Percentiles rank a stretch among this genome's conserved stretches.
phyloP scores from a whole-genome alignment of 116 monocot species.

The Cymodocea nodosa region DNA sequence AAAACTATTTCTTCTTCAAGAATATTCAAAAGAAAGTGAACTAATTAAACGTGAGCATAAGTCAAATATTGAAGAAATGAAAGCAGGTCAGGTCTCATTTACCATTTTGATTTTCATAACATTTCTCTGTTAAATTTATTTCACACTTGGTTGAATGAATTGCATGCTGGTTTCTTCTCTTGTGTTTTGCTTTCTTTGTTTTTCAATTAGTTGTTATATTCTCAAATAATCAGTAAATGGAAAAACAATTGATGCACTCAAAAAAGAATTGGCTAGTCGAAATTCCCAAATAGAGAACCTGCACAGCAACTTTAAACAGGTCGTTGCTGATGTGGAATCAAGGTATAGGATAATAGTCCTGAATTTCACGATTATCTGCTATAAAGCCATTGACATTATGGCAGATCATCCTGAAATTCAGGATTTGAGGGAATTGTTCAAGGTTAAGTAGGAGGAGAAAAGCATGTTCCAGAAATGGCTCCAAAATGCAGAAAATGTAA shows the following conservation, averaged over 20 bases:
- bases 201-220: constrained; percentile 22
- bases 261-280: constrained; percentile 32
- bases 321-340: constrained; percentile 25
- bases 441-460: constrained; percentile 64
- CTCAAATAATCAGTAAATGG: constrained; percentile 32
- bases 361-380: not conserved
- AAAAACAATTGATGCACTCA: constrained; percentile 23
- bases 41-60: constrained; percentile 21
- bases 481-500: constrained; percentile 33
- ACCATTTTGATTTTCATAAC: not conserved
- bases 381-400: not conserved
- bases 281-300: constrained; percentile 26
- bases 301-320: constrained; percentile 19
- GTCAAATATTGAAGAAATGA: constrained; percentile 31
- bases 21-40: constrained; percentile 27
- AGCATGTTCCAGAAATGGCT: constrained; percentile 37
- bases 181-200: not conserved
- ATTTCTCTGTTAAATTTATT: not conserved
- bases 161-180: not conserved
- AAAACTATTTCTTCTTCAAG: constrained; percentile 14
- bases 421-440: constrained; percentile 50
- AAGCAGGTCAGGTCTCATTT: constrained; percentile 34
- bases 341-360: constrained; percentile 21
- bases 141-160: not conserved
- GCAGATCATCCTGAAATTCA: constrained; percentile 48